These are phyloP conservation scores for Huntiella abstrusa DNA, from an alignment of 2,329 filamentous ascomycete species.

Conservation along the genomic window DNA sequence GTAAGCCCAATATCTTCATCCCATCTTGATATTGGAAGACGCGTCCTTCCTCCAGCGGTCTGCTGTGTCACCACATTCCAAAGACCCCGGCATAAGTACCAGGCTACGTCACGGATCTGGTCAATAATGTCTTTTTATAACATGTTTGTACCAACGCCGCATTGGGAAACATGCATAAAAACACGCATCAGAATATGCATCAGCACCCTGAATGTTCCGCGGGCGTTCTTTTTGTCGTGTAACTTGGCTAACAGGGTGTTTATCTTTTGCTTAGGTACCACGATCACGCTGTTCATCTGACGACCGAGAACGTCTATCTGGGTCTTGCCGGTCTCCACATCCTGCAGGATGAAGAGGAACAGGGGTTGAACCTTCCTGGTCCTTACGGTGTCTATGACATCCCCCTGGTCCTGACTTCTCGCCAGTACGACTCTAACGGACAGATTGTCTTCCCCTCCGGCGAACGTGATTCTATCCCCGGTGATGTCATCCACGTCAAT, in stretches of 20 bases:
- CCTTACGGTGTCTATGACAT: slow-evolving; percentile 33
- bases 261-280: slow-evolving; percentile 23
- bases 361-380: slow-evolving; percentile 28
- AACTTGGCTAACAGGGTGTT: too few relatives aligned
- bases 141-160: too few relatives aligned
- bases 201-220: too few relatives aligned
- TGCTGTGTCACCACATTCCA: too few relatives aligned
- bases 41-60: too few relatives aligned
- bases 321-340: slow-evolving; percentile 39
- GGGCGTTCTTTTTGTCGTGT: too few relatives aligned
- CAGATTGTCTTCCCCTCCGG: slow-evolving; percentile 26
- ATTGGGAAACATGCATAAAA: too few relatives aligned
- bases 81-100: too few relatives aligned
- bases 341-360: slow-evolving; percentile 29
- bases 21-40: not conserved
- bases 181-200: too few relatives aligned
- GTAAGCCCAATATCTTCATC: slow-evolving; percentile 14
- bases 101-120: too few relatives aligned
- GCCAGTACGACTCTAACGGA: slow-evolving; percentile 32
- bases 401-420: slow-evolving; percentile 29
- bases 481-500: slow-evolving; percentile 28
- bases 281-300: slow-evolving; percentile 25
- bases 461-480: slow-evolving; percentile 30
- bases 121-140: too few relatives aligned
- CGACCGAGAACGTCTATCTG: slow-evolving; percentile 34